A percentile compares a stretch with the other conserved stretches of the same genome.
phyloP scores from a whole-genome alignment of 202 grass and related monocot genomes.

The Digitaria exilis region DNA sequence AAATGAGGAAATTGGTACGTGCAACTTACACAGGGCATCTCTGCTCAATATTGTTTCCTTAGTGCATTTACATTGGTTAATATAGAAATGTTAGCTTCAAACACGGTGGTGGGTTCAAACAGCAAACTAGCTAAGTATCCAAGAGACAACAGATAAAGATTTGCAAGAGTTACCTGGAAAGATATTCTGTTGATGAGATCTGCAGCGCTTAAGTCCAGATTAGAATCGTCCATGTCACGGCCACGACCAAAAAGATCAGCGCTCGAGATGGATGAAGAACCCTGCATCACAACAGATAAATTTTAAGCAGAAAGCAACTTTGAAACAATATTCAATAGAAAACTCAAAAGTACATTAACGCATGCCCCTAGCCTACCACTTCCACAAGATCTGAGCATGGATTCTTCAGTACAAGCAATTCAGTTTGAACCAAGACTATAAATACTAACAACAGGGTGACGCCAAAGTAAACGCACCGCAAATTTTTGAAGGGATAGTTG shows the following conservation, averaged over 20 bases:
- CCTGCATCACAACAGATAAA: constrained; percentile 36
- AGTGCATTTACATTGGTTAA: neutral
- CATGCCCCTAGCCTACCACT: neutral
- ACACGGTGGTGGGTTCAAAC: neutral
- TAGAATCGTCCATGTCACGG: constrained; percentile 38
- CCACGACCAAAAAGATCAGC: constrained; percentile 80
- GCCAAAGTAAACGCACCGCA: constrained; percentile 42
- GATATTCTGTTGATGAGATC: constrained; percentile 84
- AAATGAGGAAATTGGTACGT: neutral
- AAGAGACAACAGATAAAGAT: neutral
- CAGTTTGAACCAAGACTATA: neutral
- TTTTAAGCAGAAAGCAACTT: constrained; percentile 2
- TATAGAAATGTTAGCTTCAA: neutral
- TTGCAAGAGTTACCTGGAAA: constrained; percentile 63
- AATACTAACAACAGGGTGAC: neutral
- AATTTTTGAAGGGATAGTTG: constrained; percentile 76
- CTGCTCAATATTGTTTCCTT: neutral
- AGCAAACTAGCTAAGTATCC: neutral
- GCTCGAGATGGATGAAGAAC: constrained; percentile 81
- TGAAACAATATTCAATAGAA: neutral
- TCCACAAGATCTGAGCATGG: neutral
- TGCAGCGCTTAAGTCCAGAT: constrained; percentile 64
- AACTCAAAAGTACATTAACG: neutral
- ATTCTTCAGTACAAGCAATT: neutral
- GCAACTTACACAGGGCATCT: neutral